Percentiles rank a stretch among this genome's conserved stretches.
These are phyloP conservation scores for Raddia guianensis DNA, from an alignment of 176 grass and related monocot species.

Conservation along the genomic window DNA sequence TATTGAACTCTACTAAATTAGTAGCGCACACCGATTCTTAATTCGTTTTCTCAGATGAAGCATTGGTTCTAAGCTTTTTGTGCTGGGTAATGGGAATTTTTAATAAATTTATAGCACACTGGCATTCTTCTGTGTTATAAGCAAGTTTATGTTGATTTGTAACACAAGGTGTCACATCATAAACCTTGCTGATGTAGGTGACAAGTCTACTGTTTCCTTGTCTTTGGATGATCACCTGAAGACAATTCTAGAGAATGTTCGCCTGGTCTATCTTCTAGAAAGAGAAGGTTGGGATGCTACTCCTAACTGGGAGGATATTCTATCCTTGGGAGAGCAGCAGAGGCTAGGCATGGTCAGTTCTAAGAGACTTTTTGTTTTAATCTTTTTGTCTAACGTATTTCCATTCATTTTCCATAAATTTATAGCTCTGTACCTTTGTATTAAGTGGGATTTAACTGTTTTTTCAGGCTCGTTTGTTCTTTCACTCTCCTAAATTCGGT, in stretches of 20 bases:
- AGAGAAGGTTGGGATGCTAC: slow-evolving; percentile 97
- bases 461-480: slow-evolving; percentile 91
- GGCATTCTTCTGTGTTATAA: neutral
- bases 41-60: neutral
- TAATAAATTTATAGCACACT: neutral
- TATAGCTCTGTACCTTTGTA: neutral
- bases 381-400: slow-evolving; percentile 1
- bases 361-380: slow-evolving; percentile 17
- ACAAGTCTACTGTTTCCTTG: slow-evolving; percentile 44
- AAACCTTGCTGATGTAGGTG: slow-evolving; percentile 44
- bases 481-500: slow-evolving; percentile 85
- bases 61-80: neutral
- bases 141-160: slow-evolving; percentile 14
- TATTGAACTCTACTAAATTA: neutral
- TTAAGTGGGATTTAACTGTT: slow-evolving; percentile 17
- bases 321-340: slow-evolving; percentile 96
- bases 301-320: slow-evolving; percentile 94
- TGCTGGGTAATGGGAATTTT: slow-evolving; percentile 12
- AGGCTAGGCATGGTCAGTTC: slow-evolving; percentile 93
- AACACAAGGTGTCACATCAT: neutral
- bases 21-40: neutral
- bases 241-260: slow-evolving; percentile 83
- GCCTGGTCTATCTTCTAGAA: slow-evolving; percentile 95
- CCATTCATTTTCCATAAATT: slow-evolving; percentile 2
- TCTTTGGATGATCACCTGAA: slow-evolving; percentile 75